phyloP scores from a whole-genome alignment of 331 rosid species.

The Acacia concinna region DNA sequence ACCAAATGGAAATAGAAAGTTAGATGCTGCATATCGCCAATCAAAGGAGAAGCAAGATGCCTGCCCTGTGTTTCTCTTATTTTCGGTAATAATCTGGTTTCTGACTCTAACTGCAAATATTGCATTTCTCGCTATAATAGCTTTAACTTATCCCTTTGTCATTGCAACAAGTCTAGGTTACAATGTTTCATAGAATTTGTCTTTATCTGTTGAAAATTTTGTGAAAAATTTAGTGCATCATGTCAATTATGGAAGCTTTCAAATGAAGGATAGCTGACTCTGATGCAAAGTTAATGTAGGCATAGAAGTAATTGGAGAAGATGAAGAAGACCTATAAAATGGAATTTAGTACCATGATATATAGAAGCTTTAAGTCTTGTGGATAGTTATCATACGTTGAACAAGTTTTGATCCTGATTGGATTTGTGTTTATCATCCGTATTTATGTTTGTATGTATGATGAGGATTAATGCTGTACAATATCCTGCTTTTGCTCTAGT shows the following conservation, averaged over 20 bases:
- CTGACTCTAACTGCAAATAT: constrained; percentile 1
- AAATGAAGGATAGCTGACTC: constrained; percentile 1
- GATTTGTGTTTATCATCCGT: neutral
- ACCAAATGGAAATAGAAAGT: constrained; percentile 82
- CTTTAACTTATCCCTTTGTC: neutral
- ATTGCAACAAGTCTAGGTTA: constrained; percentile 11
- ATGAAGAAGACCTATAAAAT: neutral
- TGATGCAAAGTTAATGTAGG: neutral
- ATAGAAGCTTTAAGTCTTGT: neutral
- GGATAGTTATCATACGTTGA: neutral
- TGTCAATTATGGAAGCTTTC: neutral
- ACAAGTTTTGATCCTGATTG: neutral
- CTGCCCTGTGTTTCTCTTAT: constrained; percentile 72
- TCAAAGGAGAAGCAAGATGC: constrained; percentile 67
- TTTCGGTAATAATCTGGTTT: constrained; percentile 58
- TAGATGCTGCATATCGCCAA: constrained; percentile 77
- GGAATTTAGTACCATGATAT: neutral
- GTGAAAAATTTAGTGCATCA: neutral
- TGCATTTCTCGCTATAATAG: neutral
- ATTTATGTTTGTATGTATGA: neutral
- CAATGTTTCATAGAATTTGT: neutral
- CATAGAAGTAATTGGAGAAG: constrained; percentile 13
- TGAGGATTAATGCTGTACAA: constrained; percentile 1
- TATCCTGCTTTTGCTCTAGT: constrained; percentile 23
- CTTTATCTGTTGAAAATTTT: neutral